Percentiles rank a stretch among this genome's conserved stretches.
Conservation (phyloP, 176 grass and related monocot genomes). For the Coix lacrymajobi region DNA sequence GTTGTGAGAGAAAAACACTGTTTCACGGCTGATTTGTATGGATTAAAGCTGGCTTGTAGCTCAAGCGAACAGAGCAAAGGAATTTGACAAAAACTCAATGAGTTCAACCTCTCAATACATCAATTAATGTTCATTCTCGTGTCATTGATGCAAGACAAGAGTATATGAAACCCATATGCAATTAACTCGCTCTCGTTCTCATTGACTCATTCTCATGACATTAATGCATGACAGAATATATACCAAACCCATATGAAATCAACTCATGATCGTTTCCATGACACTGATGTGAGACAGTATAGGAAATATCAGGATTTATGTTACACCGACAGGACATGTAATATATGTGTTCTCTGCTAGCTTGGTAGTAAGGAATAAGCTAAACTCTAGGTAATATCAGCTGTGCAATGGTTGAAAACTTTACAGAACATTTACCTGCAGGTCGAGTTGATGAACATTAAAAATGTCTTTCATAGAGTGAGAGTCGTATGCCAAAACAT, state of each 20-base stretch:
- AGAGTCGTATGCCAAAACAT: constrained; percentile 81
- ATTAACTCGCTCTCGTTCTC: background rate
- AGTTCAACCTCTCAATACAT: background rate
- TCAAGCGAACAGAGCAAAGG: too few relatives aligned
- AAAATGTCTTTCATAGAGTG: constrained; percentile 96
- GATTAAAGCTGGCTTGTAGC: too few relatives aligned
- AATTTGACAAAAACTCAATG: background rate
- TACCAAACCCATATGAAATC: background rate
- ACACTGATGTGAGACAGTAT: background rate
- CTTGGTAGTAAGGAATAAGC: background rate
- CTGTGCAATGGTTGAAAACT: background rate
- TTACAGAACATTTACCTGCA: constrained; percentile 57
- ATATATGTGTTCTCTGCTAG: background rate
- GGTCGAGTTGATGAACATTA: constrained; percentile 80
- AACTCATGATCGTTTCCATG: background rate
- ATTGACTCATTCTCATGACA: background rate
- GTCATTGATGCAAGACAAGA: background rate
- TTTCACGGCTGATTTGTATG: too few relatives aligned
- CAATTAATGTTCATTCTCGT: background rate
- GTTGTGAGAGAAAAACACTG: too few relatives aligned
- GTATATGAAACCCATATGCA: too few relatives aligned
- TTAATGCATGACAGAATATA: background rate
- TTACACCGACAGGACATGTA: background rate
- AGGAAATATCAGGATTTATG: background rate
- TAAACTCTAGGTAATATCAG: background rate